phyloP scores from a whole-genome alignment of 2,329 filamentous ascomycete genomes.

The Herpomyces periplanetae region DNA sequence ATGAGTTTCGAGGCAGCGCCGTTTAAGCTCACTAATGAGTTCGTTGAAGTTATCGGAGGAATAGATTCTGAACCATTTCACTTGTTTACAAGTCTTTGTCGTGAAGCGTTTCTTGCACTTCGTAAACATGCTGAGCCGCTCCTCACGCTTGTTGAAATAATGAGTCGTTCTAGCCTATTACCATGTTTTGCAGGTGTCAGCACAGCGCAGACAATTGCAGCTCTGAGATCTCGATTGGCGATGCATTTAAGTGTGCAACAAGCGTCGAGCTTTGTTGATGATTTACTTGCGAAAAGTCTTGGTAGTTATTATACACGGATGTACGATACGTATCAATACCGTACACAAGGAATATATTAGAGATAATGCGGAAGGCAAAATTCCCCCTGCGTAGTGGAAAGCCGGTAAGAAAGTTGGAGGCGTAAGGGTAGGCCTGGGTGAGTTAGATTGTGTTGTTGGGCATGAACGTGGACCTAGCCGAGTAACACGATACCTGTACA shows the following conservation, averaged over 20 bases:
- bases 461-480: too few relatives aligned
- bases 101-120: conserved; percentile 45
- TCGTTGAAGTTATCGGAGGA: conserved; percentile 44
- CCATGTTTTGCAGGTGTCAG: conserved; percentile 39
- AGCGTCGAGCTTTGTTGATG: conserved; percentile 42
- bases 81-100: conserved; percentile 38
- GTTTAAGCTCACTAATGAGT: conserved; percentile 54
- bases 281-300: conserved; percentile 37
- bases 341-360: conserved; percentile 61
- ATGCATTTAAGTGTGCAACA: conserved; percentile 45
- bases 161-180: conserved; percentile 50
- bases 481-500: too few relatives aligned
- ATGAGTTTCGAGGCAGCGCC: conserved; percentile 57
- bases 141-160: conserved; percentile 43
- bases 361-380: too few relatives aligned
- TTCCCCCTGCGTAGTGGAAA: too few relatives aligned
- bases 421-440: too few relatives aligned
- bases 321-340: conserved; percentile 60
- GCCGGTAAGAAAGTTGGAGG: too few relatives aligned
- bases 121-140: conserved; percentile 39
- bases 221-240: conserved; percentile 33
- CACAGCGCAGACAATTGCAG: conserved; percentile 20
- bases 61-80: conserved; percentile 26
- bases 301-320: conserved; percentile 59
- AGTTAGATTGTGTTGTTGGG: too few relatives aligned